Evolutionary conservation across 139 green algal genomes (phyloP).

Genomic region (Tetraselmis striata): DNA sequence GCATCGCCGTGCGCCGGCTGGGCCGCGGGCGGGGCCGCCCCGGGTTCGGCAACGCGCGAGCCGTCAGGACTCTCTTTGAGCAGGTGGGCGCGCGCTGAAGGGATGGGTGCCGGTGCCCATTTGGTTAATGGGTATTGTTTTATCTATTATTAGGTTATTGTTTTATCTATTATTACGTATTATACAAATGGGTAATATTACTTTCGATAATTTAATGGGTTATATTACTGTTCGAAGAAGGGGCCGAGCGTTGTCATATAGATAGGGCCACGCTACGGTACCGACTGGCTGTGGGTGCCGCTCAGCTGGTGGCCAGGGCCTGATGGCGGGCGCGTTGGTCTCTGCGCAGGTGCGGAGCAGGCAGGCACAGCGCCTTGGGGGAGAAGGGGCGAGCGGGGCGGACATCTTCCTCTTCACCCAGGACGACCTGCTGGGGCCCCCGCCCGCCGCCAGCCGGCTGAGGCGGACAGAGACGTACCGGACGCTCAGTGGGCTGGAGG

Average conservation of each 20-base stretch:
- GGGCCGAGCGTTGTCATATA: neutral
- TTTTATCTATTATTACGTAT: neutral
- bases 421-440: slow-evolving; percentile 41
- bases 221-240: neutral
- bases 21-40: slow-evolving; percentile 25
- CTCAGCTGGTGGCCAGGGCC: too few relatives aligned
- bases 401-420: slow-evolving; percentile 25
- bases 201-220: neutral
- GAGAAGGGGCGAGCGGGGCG: neutral
- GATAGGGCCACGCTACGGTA: too few relatives aligned
- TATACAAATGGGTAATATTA: neutral
- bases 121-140: neutral
- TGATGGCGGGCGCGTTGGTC: too few relatives aligned
- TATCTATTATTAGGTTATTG: neutral
- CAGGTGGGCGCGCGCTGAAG: neutral
- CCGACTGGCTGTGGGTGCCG: too few relatives aligned
- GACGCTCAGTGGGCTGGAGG: slow-evolving; percentile 27
- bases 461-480: slow-evolving; percentile 15
- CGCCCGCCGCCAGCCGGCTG: neutral
- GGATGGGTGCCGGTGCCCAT: neutral
- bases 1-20: slow-evolving; percentile 30
- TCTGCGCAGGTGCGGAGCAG: neutral
- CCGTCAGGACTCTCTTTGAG: slow-evolving; percentile 36
- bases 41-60: slow-evolving; percentile 47
- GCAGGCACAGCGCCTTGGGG: neutral